Base-by-base conservation (phyloP, 768 basidiomycete species). In the Floccularia luteovirens region DNA sequence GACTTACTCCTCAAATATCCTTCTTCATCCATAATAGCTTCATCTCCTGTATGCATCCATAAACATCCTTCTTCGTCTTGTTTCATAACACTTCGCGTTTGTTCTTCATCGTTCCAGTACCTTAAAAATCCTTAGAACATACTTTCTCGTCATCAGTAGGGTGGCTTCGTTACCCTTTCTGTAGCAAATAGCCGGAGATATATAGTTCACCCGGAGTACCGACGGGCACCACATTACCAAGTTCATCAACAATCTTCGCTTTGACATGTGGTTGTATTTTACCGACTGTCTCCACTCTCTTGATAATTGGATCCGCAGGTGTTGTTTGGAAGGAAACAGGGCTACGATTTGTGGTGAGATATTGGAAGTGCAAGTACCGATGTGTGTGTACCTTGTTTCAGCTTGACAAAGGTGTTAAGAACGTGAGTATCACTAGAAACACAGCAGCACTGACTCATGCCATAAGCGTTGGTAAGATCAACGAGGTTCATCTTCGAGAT, bases 11-110 rank as follows among this genome's bases (percentile, higher is more conserved):
- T 59, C 14, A 90, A 55, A 58, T 90, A 90, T 1, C 88, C 88
- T 39, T 90, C 81, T 38, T 80, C 74, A 48, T 91, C 88, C 62
- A 91, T 71, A 24, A 84, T 78, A 1, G 75, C 87, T 50, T 88
- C 75, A 52, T 91, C 88, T 1, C 88, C 88, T 0, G 83, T 88
- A 56, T 82, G 72, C 79, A 90, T 88, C 88, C 88, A 90, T 24
- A 82, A 48, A 3, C 61, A 72, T 14, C 75, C 79, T 11, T 66
- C 54, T 38, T 74, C 67, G 45, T 77, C 71, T 3, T 55, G 58
- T 41, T 68, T 69, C 75, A 81, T 82, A 2, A 69, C 79, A 11
- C 57, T 50, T 13, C 55, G 56, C 1, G 87, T 89, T 50, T 87
- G 86, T 30, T 72, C 74, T 31, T 75, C 70, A 48, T 90, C 77